Base-by-base conservation (phyloP, 352 stramenopile species). In the Phytopythium boreale region DNA sequence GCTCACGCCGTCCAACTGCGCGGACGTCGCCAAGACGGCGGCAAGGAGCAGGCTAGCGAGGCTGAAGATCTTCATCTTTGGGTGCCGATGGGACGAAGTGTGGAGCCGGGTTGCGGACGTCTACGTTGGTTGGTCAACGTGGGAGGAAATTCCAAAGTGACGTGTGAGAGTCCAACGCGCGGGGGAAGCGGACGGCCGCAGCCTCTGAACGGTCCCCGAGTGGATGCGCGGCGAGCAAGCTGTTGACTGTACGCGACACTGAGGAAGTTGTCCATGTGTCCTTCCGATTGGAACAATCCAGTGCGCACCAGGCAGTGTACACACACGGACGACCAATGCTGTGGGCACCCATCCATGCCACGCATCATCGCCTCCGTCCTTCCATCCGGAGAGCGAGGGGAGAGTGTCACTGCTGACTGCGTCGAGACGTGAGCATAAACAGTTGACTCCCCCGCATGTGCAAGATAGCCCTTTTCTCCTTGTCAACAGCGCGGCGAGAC, bases 21-120 rank as follows among this genome's bases (percentile, higher is more conserved):
- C 19, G 20, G 36, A 22, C 12, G 55, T 22, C 2, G 22, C 55
- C 5, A 41, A 11, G 36, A 50, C 22, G 20, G 55, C 36, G 26
- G 37, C 36, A 4, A 60, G 22, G 12, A 37, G 34, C 19, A 60
- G 55, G 24, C n/a, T 50, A n/a, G 22, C 55, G 55, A 60, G 55
- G 34, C 19, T 34, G 22, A 22, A 20, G 53, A 49, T 20, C 34
- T 60, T 60, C 55, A 60, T 60, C 10, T n/a, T n/a, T n/a, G n/a
- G n/a, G n/a, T n/a, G 29, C 3, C 3, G 29, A 34, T 34, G 29
- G 29, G 29, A n/a, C n/a, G n/a, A n/a, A 7, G 29, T 34, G 37
- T 37, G 11, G 6, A 34, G 15, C 4, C 2, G 19, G 8, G 29
- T 34, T 2, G 52, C 24, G 29, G 17, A 26, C 27, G 51, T 26